Evolutionary conservation across 1,284 basidiomycete species (phyloP), one percentile per base, ranked within the genome.

Genomic region (Cryptococcus sp.): DNA sequence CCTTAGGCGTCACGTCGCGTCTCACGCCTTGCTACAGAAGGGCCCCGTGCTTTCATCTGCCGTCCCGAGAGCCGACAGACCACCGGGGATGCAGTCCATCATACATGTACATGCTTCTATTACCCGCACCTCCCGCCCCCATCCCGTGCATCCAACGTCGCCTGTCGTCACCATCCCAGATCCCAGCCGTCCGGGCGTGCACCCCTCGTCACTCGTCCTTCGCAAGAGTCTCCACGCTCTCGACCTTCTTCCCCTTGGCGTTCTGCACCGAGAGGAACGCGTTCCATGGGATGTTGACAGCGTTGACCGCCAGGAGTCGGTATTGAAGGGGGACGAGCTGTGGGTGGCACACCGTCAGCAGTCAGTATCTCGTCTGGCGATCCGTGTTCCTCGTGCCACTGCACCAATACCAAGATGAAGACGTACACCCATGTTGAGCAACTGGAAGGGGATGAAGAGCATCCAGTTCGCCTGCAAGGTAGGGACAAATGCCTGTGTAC

Each of bases 281-380:
- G 66, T 79, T 79, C 78, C 78, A 80, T 20, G 77, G 76, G 43
- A 80, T 70, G 53, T 74, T 76, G 62, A 80, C 73, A 16, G 65
- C 70, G 65, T 80, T 80, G 57, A 80, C 72, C 5, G 72, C 68
- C 2, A 80, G 61, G 7, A 80, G 61, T 28, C 79, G 72, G 63
- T 78, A 71, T 56, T 77, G 77, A 1, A 75, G 66, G 0, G 79
- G 79, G 35, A 80, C 70, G 57, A 80, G 53, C 68, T 77, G 61
- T 7, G 40, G 40, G 12, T 33, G 28, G 28, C 9, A 9, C 28
- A 33, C n/a, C n/a, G n/a, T n/a, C n/a, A n/a, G n/a, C n/a, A n/a
- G n/a, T 33, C 28, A 33, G 28, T 33, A 33, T 33, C 9, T 9
- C 28, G 28, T 33, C 9, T 33, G 28, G 28, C 28, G 28, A 9